phyloP scores from a whole-genome alignment of 1,284 basidiomycete species.

The Singerocomus rubriflavus region DNA sequence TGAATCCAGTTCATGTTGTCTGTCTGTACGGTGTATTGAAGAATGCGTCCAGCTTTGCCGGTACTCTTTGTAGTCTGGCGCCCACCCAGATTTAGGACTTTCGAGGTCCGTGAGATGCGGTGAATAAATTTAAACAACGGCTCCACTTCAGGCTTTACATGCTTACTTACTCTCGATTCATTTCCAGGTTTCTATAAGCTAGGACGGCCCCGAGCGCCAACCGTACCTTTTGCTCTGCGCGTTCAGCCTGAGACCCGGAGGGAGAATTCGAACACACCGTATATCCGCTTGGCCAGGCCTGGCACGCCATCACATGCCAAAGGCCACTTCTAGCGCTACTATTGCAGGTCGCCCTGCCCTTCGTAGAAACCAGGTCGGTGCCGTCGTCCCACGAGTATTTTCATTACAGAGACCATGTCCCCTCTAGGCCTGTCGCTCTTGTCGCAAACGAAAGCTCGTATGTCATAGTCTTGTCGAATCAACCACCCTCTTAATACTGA shows the following conservation, averaged over 20 bases:
- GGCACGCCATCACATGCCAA: slow-evolving; percentile 54
- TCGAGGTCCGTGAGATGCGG: slow-evolving; percentile 26
- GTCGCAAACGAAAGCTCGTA: slow-evolving; percentile 78
- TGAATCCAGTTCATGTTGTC: no score
- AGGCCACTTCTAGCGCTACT: slow-evolving; percentile 39
- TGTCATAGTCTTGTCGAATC: slow-evolving; percentile 22
- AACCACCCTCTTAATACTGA: slow-evolving; percentile 9
- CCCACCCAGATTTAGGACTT: slow-evolving; percentile 18
- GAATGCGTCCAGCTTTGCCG: no score
- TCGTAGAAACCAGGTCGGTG: slow-evolving; percentile 69
- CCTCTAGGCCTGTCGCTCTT: slow-evolving; percentile 70
- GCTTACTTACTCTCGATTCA: background rate
- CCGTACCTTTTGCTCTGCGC: background rate
- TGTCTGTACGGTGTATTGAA: no score
- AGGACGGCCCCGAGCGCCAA: background rate
- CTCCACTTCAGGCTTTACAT: background rate
- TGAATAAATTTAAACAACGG: slow-evolving; percentile 19
- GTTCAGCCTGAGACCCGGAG: background rate
- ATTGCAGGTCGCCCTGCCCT: slow-evolving; percentile 54
- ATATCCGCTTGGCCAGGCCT: background rate
- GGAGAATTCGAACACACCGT: slow-evolving; percentile 1
- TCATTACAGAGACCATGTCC: slow-evolving; percentile 1
- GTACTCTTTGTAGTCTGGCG: slow-evolving; percentile 1
- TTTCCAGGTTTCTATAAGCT: background rate
- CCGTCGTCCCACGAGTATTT: slow-evolving; percentile 3